Base-by-base conservation (phyloP, 163 green algal genomes). In the Chlorella variabilis region DNA sequence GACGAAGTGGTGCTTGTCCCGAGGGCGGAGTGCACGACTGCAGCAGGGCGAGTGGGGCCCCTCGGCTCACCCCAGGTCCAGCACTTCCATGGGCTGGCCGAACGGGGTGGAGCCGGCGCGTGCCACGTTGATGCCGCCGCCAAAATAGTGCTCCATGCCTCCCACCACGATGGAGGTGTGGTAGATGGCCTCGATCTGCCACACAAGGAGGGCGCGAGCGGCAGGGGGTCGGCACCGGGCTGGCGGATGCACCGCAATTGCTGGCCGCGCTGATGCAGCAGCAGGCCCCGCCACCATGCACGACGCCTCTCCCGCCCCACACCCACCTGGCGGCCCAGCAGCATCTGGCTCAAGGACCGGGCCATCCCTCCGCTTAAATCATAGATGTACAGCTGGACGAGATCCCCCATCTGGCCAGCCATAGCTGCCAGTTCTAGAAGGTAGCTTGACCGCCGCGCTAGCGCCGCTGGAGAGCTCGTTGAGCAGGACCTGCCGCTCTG, bases 101-200 rank as follows among this genome's bases (percentile, higher is more conserved):
- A 95, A 96, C 2, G 88, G 90, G 5, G 93, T 96, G 7, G 75
- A 73, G 1, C 91, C 91, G 4, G 92, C 88, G 4, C 56, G 38
- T 3, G 85, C 83, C 2, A 86, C 67, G 58, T 93, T 89, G 42
- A 97, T 91, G 23, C 93, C 93, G 18, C 87, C 87, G 3, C 93
- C 93, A 51, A 93, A 97, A 66, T 92, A 97, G 56, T 91, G 89
- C 74, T 97, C 89, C 0, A 75, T 18, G n/a, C 90, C 88, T 21
- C 83, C 73, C 0, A 97, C 84, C 2, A 94, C 91, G 3, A 96
- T 67, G 25, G 81, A 70, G 17, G 91, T 96, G 82, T 97, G 93
- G 67, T 87, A 97, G 11, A 97, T 84, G 6, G 84, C 93, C 15
- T 95, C 89, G 18, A 96, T 91, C 89, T 95, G 87, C 68, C 65